A percentile compares a stretch with the other conserved stretches of the same genome.
phyloP scores from a whole-genome alignment of 805 yeast species.

The Clavispora phyllophila region DNA sequence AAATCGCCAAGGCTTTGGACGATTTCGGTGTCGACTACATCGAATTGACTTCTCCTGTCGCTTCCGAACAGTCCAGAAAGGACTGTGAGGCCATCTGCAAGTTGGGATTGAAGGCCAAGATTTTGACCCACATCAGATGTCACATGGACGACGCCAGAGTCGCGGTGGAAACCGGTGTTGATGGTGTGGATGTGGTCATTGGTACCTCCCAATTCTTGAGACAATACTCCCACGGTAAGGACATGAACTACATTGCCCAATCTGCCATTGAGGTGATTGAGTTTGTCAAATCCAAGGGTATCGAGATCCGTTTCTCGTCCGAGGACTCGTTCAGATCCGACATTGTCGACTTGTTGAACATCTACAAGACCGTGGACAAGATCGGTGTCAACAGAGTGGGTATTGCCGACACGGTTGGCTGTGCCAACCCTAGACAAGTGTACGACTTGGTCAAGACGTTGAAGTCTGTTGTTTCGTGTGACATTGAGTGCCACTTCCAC shows the following conservation, averaged over 20 bases:
- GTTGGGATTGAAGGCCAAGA: conserved; percentile 53
- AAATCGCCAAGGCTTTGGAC: conserved; percentile 56
- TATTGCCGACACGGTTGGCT: conserved; percentile 60
- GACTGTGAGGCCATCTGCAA: conserved; percentile 59
- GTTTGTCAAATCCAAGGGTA: conserved; percentile 55
- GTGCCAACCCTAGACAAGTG: conserved; percentile 61
- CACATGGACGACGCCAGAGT: conserved; percentile 58
- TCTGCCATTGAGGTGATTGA: conserved; percentile 55
- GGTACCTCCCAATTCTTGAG: conserved; percentile 56
- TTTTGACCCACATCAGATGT: conserved; percentile 56
- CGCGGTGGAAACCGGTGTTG: conserved; percentile 60
- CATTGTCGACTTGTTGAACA: conserved; percentile 53
- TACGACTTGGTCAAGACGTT: conserved; percentile 55
- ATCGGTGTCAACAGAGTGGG: conserved; percentile 61
- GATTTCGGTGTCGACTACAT: conserved; percentile 60
- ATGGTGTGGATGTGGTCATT: conserved; percentile 57
- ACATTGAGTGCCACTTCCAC: conserved; percentile 59
- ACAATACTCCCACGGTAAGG: conserved; percentile 56
- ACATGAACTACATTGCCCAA: conserved; percentile 55
- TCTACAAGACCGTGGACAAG: conserved; percentile 56
- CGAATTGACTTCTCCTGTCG: conserved; percentile 57
- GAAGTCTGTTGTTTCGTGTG: conserved; percentile 53
- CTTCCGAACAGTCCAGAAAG: conserved; percentile 51
- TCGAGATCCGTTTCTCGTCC: conserved; percentile 53
- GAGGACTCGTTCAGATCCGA: conserved; percentile 60